Conservation (phyloP, 768 basidiomycete species). For the Phlebiopsis flavidoalba region DNA sequence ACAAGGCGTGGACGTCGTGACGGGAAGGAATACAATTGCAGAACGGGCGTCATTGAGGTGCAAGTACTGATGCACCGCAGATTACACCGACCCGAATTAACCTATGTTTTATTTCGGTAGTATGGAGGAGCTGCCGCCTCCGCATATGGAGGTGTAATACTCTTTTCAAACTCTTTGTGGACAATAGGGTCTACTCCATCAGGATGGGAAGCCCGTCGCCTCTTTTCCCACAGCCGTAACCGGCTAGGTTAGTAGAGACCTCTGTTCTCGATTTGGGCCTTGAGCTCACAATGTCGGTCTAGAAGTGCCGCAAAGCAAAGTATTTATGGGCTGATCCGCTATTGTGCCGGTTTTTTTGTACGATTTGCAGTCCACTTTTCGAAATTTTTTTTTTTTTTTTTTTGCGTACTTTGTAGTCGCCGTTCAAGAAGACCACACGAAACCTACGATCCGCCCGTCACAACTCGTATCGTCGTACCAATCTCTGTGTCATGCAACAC, state of each 20-base stretch:
- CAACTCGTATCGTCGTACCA: slow-evolving; percentile 54
- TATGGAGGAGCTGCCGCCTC: slow-evolving; percentile 65
- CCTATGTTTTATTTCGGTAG: slow-evolving; percentile 1
- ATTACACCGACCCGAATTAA: not conserved
- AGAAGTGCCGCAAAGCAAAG: slow-evolving; percentile 47
- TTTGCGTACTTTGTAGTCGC: slow-evolving; percentile 54
- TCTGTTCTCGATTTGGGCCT: not conserved
- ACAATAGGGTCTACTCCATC: slow-evolving; percentile 49
- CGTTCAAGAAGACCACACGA: slow-evolving; percentile 69
- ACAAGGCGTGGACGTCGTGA: slow-evolving; percentile 45
- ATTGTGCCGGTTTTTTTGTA: slow-evolving; percentile 67
- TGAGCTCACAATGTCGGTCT: slow-evolving; percentile 5
- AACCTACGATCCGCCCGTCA: slow-evolving; percentile 40
- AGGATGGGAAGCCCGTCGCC: slow-evolving; percentile 23
- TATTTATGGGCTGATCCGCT: too few relatives aligned
- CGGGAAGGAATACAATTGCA: slow-evolving; percentile 49
- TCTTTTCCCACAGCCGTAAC: slow-evolving; percentile 45
- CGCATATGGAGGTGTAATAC: slow-evolving; percentile 42
- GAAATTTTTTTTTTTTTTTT: too few relatives aligned
- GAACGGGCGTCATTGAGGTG: slow-evolving; percentile 55
- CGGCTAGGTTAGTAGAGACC: slow-evolving; percentile 49
- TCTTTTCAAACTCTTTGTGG: slow-evolving; percentile 55
- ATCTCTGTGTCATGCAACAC: slow-evolving; percentile 55
- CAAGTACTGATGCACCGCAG: not conserved
- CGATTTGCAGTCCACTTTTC: slow-evolving; percentile 57